Evolutionary conservation across 2,329 filamentous ascomycete genomes (phyloP), one percentile per base, ranked within the genome.

Genomic region (Penicillium paneum): DNA sequence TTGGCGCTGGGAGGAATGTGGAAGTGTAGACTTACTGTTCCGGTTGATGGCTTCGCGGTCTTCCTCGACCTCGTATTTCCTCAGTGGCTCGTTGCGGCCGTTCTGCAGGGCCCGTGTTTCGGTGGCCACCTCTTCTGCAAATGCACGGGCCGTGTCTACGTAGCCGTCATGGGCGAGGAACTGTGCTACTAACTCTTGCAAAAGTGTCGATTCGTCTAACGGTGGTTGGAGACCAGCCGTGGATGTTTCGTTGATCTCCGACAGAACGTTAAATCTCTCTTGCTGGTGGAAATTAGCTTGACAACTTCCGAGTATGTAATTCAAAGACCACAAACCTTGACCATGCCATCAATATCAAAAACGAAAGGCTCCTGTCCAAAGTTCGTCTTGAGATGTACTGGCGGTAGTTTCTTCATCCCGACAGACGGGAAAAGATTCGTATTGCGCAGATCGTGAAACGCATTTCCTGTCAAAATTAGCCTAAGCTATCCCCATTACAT

Each of bases 121-220:
- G 15, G 82, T 77, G 50, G 84, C 82, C 26, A 96, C 85, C 67
- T 97, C 93, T 63, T 88, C 81, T 3, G 89, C 86, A 78, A 99
- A 97, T 0, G 90, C 91, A 59, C 87, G 84, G 8, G 92, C 92
- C 0, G 93, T 96, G 62, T 97, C 93, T 8, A 97, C 88, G 63
- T 97, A 97, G 55, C 94, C 94, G 66, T 97, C 94, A 64, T 97
- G 93, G 35, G 92, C 89, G 13, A 99, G 78, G 63, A 96, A 97
- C 73, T 97, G 92, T 36, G 91, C 81, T 17, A 93, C 85, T 53
- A 97, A 78, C 63, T 89, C 83, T 69, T 97, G 91, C 35, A 96
- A 85, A 44, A 97, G 80, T 26, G 88, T 81, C 1, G 85, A 87
- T 72, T 97, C 93, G 57, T 82, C 84, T 58, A 89, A 77, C 2